Base-by-base conservation (phyloP, 306 rosid genomes). In the Quercus alba region DNA sequence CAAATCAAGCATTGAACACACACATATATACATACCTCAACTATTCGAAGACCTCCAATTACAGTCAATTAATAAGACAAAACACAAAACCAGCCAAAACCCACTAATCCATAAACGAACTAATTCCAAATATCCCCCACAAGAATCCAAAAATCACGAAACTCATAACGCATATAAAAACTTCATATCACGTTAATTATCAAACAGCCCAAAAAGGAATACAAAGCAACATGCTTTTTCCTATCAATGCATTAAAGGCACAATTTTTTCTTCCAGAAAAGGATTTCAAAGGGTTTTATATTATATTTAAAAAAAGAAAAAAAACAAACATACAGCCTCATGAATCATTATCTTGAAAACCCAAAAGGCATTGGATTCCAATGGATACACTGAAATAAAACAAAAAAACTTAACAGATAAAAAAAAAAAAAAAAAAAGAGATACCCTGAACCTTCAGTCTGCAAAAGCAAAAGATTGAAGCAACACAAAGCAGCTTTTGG, bases 291-390 rank as follows among this genome's bases (percentile, higher is more conserved):
- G 52, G 72, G 51, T 35, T 35, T 33, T 9, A 68, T 33, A 68
- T 31, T 6, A 68, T 38, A 38, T 38, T 38, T 0, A 33, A 33
- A 33, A 3, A 66, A 33, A 10, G 0, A 23, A 13, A 61, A 12
- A 10, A 23, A 12, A 23, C 2, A 59, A 25, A 3, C 4, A 31
- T 7, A 35, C 17, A 7, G 14, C 8, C 26, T 33, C 23, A 10
- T n/a, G 72, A 68, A 33, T 72, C 56, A 76, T 72, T 73, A 77
- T 80, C 76, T 26, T 76, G 82, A 57, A 12, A 57, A n/a, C 35
- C 35, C 35, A 73, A 73, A 38, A 26, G 4, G 62, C 20, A 52
- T n/a, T 44, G 15, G 4, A 69, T 78, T 52, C 31, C 70, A 61
- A 64, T 6, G 17, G 9, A 49, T 56, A 44, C n/a, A 56, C 4